These are phyloP conservation scores for Neoarthrinium moseri DNA, from an alignment of 2,329 filamentous ascomycete genomes.

Conservation along the genomic window DNA sequence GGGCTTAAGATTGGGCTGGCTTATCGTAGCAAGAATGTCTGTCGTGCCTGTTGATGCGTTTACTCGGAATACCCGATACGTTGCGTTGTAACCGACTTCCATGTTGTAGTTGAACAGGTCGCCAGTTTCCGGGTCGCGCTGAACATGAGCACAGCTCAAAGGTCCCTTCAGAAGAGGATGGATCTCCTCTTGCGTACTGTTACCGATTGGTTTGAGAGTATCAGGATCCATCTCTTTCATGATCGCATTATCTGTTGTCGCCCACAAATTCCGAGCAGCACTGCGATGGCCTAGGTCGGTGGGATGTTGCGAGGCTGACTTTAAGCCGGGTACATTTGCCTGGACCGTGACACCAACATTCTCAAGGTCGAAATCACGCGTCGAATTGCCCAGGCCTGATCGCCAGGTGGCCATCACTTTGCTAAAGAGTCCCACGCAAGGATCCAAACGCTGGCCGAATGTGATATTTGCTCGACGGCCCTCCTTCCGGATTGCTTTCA, in stretches of 20 bases:
- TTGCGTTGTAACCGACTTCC: conserved; percentile 52
- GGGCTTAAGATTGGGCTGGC: conserved; percentile 43
- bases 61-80: conserved; percentile 69
- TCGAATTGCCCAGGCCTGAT: conserved; percentile 20
- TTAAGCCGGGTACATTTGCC: conserved; percentile 60
- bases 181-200: conserved; percentile 58
- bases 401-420: conserved; percentile 67
- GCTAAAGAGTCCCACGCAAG: conserved; percentile 69
- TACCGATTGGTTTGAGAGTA: conserved; percentile 70
- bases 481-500: conserved; percentile 58
- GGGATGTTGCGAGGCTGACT: conserved; percentile 14
- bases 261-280: conserved; percentile 48
- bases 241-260: conserved; percentile 53
- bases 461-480: conserved; percentile 57
- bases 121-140: conserved; percentile 68
- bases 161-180: conserved; percentile 69
- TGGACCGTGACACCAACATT: conserved; percentile 69
- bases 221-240: conserved; percentile 65
- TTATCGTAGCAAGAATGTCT: conserved; percentile 68
- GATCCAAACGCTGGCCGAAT: conserved; percentile 72
- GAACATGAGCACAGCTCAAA: conserved; percentile 69
- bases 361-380: conserved; percentile 29
- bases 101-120: conserved; percentile 83
- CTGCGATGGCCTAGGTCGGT: conserved; percentile 33
- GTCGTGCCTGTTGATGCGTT: conserved; percentile 63